Percentiles rank a stretch among this genome's conserved stretches.
phyloP scores from a whole-genome alignment of 2,329 filamentous ascomycete species.

The Phyllosticta citrichinensis region DNA sequence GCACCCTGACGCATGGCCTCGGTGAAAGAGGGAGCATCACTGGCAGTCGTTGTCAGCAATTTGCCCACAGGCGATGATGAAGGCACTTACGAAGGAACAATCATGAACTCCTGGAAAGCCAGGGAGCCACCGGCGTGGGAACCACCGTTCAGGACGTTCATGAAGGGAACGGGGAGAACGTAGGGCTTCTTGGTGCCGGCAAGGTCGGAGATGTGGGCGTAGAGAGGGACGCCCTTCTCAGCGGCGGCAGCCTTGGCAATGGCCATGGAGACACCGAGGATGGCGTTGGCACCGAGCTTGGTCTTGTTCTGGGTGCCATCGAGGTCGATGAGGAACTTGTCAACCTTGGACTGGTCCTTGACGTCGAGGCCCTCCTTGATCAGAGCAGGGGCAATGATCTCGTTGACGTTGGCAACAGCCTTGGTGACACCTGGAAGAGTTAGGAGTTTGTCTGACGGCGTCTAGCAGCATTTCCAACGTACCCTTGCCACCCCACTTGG shows the following conservation, averaged over 20 bases:
- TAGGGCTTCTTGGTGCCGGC: constrained; percentile 44
- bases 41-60: constrained; percentile 23
- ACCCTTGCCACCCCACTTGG: constrained; percentile 45
- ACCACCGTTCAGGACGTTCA: constrained; percentile 55
- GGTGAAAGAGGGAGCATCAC: constrained; percentile 77
- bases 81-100: constrained; percentile 37
- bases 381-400: constrained; percentile 44
- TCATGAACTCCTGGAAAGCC: constrained; percentile 51
- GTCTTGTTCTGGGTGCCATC: constrained; percentile 52
- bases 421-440: constrained; percentile 37
- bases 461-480: constrained; percentile 11
- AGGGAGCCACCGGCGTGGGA: constrained; percentile 94
- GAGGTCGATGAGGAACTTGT: constrained; percentile 43
- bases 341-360: constrained; percentile 45
- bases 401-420: constrained; percentile 46
- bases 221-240: constrained; percentile 45
- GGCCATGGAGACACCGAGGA: constrained; percentile 51
- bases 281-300: constrained; percentile 50
- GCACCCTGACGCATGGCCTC: constrained; percentile 94
- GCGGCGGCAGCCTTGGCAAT: constrained; percentile 48
- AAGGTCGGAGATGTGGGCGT: constrained; percentile 47
- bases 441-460: neutral
- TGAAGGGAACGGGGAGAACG: constrained; percentile 48
- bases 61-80: no score
- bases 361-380: constrained; percentile 45